phyloP scores from a whole-genome alignment of 208 protist species.

The Paratrypanosoma confusum region DNA sequence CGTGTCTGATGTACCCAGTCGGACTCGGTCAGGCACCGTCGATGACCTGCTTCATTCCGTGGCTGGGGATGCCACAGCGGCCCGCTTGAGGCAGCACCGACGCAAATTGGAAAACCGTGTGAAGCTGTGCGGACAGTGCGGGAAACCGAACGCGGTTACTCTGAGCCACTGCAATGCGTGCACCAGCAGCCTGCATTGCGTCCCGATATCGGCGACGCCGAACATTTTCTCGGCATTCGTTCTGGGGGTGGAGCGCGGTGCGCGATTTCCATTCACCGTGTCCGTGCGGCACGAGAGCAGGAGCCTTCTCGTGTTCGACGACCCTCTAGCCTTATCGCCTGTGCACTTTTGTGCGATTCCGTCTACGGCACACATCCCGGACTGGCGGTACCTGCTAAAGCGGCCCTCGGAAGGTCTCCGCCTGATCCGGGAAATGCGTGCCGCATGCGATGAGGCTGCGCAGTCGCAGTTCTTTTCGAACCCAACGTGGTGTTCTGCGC shows the following conservation, averaged over 20 bases:
- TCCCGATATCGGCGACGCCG: conserved; percentile 21
- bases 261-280: conserved; percentile 20
- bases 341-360: conserved; percentile 47
- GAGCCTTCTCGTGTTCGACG: conserved; percentile 38
- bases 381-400: conserved; percentile 42
- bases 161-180: conserved; percentile 42
- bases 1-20: too few species aligned
- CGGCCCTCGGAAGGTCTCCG: conserved; percentile 18
- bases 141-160: conserved; percentile 46
- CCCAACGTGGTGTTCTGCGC: conserved; percentile 3
- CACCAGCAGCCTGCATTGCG: conserved; percentile 11
- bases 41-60: too few species aligned
- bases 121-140: conserved; percentile 33
- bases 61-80: too few species aligned
- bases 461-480: conserved; percentile 16
- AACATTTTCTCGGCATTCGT: conserved; percentile 55
- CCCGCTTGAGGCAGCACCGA: too few species aligned
- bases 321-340: conserved; percentile 40
- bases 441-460: conserved; percentile 12
- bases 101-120: too few species aligned
- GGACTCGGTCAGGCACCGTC: too few species aligned
- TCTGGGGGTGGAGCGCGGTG: conserved; percentile 26
- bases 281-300: conserved; percentile 29
- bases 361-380: conserved; percentile 27
- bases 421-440: conserved; percentile 9